These are phyloP conservation scores for Linaria vulgaris DNA, from an alignment of 257 asterid genomes.

Conservation along the genomic window DNA sequence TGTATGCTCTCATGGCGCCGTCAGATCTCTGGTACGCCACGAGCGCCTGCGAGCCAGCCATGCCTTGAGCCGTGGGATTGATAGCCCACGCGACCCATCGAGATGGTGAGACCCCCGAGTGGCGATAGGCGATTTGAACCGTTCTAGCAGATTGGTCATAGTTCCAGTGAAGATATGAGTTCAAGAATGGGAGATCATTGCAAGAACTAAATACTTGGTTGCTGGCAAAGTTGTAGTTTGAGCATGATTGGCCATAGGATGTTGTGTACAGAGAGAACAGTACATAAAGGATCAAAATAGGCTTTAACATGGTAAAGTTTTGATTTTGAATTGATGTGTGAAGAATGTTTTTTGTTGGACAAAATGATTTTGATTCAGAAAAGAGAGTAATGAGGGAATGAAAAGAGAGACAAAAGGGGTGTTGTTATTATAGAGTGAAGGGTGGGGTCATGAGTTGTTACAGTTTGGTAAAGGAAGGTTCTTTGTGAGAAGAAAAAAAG, in stretches of 20 bases:
- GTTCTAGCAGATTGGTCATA: slow-evolving; percentile 48
- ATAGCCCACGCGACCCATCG: slow-evolving; percentile 89
- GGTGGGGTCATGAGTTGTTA: slow-evolving; percentile 56
- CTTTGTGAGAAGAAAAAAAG: slow-evolving; percentile 8
- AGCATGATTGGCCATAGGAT: slow-evolving; percentile 60
- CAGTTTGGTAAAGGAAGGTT: slow-evolving; percentile 58
- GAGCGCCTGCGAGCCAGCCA: slow-evolving; percentile 76
- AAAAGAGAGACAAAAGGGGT: slow-evolving; percentile 19
- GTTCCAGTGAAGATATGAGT: slow-evolving; percentile 85
- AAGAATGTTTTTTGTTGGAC: slow-evolving; percentile 1
- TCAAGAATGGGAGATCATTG: slow-evolving; percentile 61
- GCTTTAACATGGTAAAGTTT: slow-evolving; percentile 22
- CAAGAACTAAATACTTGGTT: slow-evolving; percentile 61
- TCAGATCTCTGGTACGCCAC: slow-evolving; percentile 77
- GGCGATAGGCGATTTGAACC: slow-evolving; percentile 61
- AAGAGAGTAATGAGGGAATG: slow-evolving; percentile 14
- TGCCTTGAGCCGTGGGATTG: slow-evolving; percentile 64
- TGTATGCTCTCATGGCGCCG: slow-evolving; percentile 61
- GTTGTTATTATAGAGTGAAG: slow-evolving; percentile 21
- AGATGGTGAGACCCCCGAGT: slow-evolving; percentile 38
- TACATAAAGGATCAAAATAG: slow-evolving; percentile 26
- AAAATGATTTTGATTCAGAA: background rate
- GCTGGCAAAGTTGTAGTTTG: slow-evolving; percentile 51
- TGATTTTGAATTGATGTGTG: slow-evolving; percentile 17
- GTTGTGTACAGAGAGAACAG: slow-evolving; percentile 36